These are phyloP conservation scores for Lactarius akahatsu DNA, from an alignment of 768 basidiomycete genomes.

Conservation along the genomic window DNA sequence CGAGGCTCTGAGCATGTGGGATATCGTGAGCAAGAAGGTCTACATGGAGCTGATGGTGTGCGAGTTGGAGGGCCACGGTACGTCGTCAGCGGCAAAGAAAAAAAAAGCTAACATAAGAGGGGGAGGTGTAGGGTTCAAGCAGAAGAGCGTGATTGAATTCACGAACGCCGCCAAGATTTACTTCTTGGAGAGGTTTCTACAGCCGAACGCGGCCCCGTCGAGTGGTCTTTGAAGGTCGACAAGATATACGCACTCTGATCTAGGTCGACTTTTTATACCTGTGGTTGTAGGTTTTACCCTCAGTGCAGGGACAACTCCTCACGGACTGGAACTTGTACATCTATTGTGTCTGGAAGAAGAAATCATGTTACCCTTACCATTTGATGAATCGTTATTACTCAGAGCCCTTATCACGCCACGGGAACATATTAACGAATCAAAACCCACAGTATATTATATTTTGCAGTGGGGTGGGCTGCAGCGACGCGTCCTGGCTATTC, in stretches of 20 bases:
- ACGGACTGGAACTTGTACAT: not conserved
- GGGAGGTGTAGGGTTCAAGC: slow-evolving; percentile 39
- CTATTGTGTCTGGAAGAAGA: not conserved
- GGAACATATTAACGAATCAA: not conserved
- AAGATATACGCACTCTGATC: not conserved
- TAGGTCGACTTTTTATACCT: not conserved
- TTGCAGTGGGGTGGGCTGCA: slow-evolving; percentile 17
- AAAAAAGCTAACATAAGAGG: not conserved
- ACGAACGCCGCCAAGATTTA: slow-evolving; percentile 41
- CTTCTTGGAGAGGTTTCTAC: slow-evolving; percentile 40
- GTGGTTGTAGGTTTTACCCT: not conserved
- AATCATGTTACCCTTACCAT: not conserved
- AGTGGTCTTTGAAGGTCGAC: not conserved
- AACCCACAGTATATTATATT: not conserved
- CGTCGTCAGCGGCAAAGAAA: slow-evolving; percentile 18
- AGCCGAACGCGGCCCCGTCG: slow-evolving; percentile 26
- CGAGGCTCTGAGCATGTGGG: slow-evolving; percentile 42
- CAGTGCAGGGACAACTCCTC: not conserved
- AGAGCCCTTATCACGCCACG: not conserved
- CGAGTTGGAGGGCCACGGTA: slow-evolving; percentile 46
- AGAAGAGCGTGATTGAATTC: slow-evolving; percentile 46
- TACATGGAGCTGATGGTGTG: slow-evolving; percentile 42
- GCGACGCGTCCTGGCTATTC: slow-evolving; percentile 16
- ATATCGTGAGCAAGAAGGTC: slow-evolving; percentile 35
- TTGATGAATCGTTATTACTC: not conserved